phyloP scores from a whole-genome alignment of 768 basidiomycete genomes.

The Coprinopsis strossmayeri region DNA sequence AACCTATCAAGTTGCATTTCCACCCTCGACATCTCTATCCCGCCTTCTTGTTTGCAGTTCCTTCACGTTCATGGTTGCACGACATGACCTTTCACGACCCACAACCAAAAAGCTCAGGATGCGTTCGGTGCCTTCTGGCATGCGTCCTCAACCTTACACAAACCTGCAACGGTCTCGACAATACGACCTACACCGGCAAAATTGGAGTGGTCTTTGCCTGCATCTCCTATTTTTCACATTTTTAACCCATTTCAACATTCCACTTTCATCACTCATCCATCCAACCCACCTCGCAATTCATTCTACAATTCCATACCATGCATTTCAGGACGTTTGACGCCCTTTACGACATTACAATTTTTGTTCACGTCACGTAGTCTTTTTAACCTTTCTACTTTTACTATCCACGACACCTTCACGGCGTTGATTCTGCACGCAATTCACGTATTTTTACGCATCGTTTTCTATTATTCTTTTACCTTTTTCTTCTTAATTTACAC shows the following conservation, averaged over 20 bases:
- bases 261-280: constrained; percentile 9
- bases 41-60: constrained; percentile 17
- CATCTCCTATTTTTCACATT: constrained; percentile 17
- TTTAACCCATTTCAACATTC: constrained; percentile 16
- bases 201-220: constrained; percentile 5
- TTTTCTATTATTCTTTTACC: constrained; percentile 1
- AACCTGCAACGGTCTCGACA: constrained; percentile 2
- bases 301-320: constrained; percentile 2
- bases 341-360: constrained; percentile 12
- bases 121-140: not conserved
- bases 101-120: not conserved
- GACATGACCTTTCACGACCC: constrained; percentile 6
- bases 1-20: not conserved
- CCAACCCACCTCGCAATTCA: too few relatives aligned
- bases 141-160: not conserved
- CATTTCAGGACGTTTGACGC: constrained; percentile 11
- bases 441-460: constrained; percentile 1
- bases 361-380: constrained; percentile 12
- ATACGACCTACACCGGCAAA: not conserved
- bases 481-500: constrained; percentile 9
- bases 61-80: not conserved
- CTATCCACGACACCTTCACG: constrained; percentile 2
- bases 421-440: constrained; percentile 5
- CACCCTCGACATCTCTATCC: not conserved
- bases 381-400: constrained; percentile 10